These are phyloP conservation scores for Shiraia sp. DNA, from an alignment of 2,329 filamentous ascomycete genomes.

Conservation along the genomic window DNA sequence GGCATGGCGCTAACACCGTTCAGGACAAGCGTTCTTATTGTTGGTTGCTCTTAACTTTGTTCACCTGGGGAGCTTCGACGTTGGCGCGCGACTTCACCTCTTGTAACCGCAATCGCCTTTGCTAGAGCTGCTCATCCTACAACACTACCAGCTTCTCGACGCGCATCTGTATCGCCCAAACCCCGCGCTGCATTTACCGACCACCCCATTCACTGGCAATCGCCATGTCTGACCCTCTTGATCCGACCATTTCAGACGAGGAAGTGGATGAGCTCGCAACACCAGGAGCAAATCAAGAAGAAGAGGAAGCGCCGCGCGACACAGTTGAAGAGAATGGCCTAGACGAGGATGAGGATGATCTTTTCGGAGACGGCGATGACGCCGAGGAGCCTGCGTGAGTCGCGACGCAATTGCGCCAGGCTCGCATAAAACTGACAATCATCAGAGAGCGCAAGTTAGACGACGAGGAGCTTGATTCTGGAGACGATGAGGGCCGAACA, in stretches of 20 bases:
- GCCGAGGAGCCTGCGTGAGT: constrained; percentile 32
- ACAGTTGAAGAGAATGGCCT: constrained; percentile 36
- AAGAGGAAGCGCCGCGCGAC: constrained; percentile 30
- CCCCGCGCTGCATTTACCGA: constrained; percentile 2
- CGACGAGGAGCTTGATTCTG: constrained; percentile 66
- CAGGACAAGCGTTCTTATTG: constrained; percentile 24
- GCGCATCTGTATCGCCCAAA: background rate
- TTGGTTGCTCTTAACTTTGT: constrained; percentile 28
- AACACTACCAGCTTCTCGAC: background rate
- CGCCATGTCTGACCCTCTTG: constrained; percentile 45
- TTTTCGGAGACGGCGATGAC: constrained; percentile 52
- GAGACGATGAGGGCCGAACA: constrained; percentile 64
- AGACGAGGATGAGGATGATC: constrained; percentile 48
- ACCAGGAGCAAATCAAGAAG: constrained; percentile 32
- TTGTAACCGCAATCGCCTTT: background rate
- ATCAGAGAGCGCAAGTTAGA: constrained; percentile 55
- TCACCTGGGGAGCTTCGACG: constrained; percentile 8
- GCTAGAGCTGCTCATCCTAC: background rate
- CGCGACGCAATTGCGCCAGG: constrained; percentile 39
- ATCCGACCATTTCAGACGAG: constrained; percentile 41
- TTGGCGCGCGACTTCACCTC: background rate
- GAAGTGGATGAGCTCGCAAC: constrained; percentile 38
- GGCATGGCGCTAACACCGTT: constrained; percentile 26
- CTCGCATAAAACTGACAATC: constrained; percentile 15
- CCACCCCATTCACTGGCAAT: constrained; percentile 5